Base-by-base conservation (phyloP, 805 yeast species). In the Saccharomycopsis capsularis region DNA sequence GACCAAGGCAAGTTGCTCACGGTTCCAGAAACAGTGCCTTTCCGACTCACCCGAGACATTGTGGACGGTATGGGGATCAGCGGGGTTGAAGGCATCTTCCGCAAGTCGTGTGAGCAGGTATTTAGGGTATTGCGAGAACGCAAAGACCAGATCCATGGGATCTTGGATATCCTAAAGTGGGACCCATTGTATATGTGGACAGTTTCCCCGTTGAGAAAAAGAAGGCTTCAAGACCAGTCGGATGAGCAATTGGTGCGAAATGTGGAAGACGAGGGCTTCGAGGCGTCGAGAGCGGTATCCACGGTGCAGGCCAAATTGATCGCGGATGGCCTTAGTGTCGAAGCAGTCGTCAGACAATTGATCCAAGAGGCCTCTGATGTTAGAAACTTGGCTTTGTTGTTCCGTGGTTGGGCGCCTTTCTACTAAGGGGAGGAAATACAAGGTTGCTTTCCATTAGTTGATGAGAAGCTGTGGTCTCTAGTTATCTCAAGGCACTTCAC, bases 141-240 rank as follows among this genome's bases (percentile, higher is more conserved):
- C 58, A 69, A 70, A 32, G 85, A 80, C 25, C 81, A 81, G 55
- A 86, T 95, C 25, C 65, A 82, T 63, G 82, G 93, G 27, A 85
- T 93, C 29, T 66, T 93, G 48, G 91, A 90, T 58, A 95, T 91
- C 3, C 66, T 93, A 54, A 73, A 82, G 57, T 88, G 93, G 75
- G 99, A 93, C 70, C 97, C 99, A 0, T 71, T 93, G 48, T 90
- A 91, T 59, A 76, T 87, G 1, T 93, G 99, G 98, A 79, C 85
- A 0, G 69, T 89, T 42, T 85, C 96, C 0, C 95, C 95, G 1
- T 64, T 87, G 16, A 63, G 83, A 47, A 75, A 71, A 58, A 73
- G 73, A 54, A 75, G 70, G 54, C 61, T 81, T 16, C 85, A 80
- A 56, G 75, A 44, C 25, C 39, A 46, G 15, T 21, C 38, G 18